Evolutionary conservation across 257 asterid species (phyloP), one percentile per base, ranked within the genome.

Genomic region (Rubia yunnanensis): DNA sequence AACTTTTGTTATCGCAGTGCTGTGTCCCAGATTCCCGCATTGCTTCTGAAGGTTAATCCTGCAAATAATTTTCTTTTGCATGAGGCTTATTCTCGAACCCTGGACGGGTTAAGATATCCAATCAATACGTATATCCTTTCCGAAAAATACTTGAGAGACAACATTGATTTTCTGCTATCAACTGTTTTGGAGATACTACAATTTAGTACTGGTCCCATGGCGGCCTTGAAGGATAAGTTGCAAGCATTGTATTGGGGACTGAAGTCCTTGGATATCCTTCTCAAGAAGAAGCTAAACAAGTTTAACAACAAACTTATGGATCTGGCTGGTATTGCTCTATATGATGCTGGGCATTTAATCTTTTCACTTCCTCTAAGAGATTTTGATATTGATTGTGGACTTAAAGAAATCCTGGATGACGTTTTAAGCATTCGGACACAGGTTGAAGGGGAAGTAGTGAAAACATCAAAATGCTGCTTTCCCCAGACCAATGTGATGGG

Each of bases 401-500:
- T 65, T 10, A 3, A 13, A 15, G 26, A 32, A 5, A 10, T 65
- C 3, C 46, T 36, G 3, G 50, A 34, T 20, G 36, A 36, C 41
- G 28, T 55, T 22, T 36, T 23, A 1, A n/a, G 1, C 7, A 39
- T 38, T 24, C 17, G 18, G 34, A n/a, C 22, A 22, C 2, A 62
- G 17, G 2, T 61, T 36, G 32, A 7, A 10, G 2, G 27, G 10
- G 9, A 20, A 7, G 24, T 11, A 34, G 32, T 27, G 5, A 10
- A 1, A 22, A 36, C 52, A 36, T 34, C 52, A 50, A 10, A 26
- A 27, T 31, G 22, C 18, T 1, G 15, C 46, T 48, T 50, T 38
- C 68, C 73, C n/a, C 22, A 17, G 5, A 50, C 63, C 15, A 35
- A 50, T 24, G 63, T 15, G 8, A 23, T 70, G 28, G 63, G 41